Conservation (phyloP, 2,329 filamentous ascomycete species). For the Botrytis hyacinthi region DNA sequence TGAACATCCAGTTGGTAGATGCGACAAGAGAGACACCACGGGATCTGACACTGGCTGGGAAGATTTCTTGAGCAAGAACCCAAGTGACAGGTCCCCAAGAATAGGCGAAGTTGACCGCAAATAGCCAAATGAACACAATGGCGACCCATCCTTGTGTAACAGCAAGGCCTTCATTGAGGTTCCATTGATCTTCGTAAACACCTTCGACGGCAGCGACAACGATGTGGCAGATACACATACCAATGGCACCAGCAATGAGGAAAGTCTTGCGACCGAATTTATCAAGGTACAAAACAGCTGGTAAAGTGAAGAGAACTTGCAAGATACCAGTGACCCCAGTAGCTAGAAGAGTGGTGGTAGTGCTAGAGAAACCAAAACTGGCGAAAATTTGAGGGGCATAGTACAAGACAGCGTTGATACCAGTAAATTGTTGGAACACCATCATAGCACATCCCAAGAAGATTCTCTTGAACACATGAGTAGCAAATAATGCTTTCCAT, state of each 20-base stretch:
- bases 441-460: slow-evolving; percentile 50
- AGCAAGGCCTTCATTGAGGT: slow-evolving; percentile 16
- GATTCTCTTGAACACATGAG: slow-evolving; percentile 46
- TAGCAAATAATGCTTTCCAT: slow-evolving; percentile 41
- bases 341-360: slow-evolving; percentile 55
- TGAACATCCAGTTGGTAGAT: slow-evolving; percentile 46
- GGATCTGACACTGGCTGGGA: slow-evolving; percentile 42
- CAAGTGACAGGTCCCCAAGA: slow-evolving; percentile 41
- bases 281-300: slow-evolving; percentile 63
- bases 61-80: slow-evolving; percentile 43
- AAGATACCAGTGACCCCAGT: slow-evolving; percentile 69
- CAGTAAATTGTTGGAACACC: slow-evolving; percentile 52
- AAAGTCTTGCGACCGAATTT: slow-evolving; percentile 61
- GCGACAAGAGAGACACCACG: slow-evolving; percentile 45
- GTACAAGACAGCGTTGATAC: slow-evolving; percentile 46
- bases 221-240: slow-evolving; percentile 66
- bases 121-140: slow-evolving; percentile 40
- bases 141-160: slow-evolving; percentile 42
- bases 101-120: slow-evolving; percentile 36
- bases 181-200: slow-evolving; percentile 42
- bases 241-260: slow-evolving; percentile 60
- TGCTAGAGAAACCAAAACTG: slow-evolving; percentile 42
- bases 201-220: slow-evolving; percentile 45
- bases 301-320: slow-evolving; percentile 64
- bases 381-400: slow-evolving; percentile 49